These are phyloP conservation scores for Erodium trifolium DNA, from an alignment of 441 rosid genomes.

Conservation along the genomic window DNA sequence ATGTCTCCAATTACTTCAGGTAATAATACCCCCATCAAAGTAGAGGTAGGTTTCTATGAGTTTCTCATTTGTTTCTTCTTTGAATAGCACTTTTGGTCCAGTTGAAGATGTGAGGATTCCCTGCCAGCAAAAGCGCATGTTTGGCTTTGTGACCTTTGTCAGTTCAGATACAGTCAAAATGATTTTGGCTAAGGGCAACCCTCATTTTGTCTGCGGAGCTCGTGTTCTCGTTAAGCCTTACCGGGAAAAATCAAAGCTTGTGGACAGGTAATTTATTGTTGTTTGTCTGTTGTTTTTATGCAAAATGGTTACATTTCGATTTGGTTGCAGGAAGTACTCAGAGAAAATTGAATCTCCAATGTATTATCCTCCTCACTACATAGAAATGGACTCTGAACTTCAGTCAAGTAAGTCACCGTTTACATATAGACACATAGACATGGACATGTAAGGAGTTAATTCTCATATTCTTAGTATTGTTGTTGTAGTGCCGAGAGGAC, in stretches of 20 bases:
- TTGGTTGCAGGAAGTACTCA: slow-evolving; percentile 37
- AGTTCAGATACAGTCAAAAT: slow-evolving; percentile 53
- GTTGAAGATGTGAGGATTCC: slow-evolving; percentile 96
- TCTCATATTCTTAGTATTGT: background rate
- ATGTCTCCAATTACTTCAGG: slow-evolving; percentile 80
- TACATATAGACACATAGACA: too few species aligned
- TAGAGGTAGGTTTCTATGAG: slow-evolving; percentile 4
- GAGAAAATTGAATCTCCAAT: slow-evolving; percentile 39
- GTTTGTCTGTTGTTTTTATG: background rate
- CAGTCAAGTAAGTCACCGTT: slow-evolving; percentile 33
- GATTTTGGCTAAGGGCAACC: slow-evolving; percentile 74
- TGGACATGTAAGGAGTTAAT: too few species aligned
- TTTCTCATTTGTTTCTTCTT: slow-evolving; percentile 7
- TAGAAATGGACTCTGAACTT: slow-evolving; percentile 44
- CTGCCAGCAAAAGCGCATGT: slow-evolving; percentile 85
- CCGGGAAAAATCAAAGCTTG: slow-evolving; percentile 68
- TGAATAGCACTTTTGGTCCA: slow-evolving; percentile 59
- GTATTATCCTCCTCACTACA: slow-evolving; percentile 32
- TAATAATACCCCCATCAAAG: slow-evolving; percentile 14
- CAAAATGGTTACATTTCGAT: background rate
- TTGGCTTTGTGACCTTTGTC: slow-evolving; percentile 86
- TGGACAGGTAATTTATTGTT: slow-evolving; percentile 37
- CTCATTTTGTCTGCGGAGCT: slow-evolving; percentile 81
- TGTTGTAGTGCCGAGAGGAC: slow-evolving; percentile 40
- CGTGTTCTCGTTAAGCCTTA: slow-evolving; percentile 94